Evolutionary conservation across 371 early-diverging fungal species (phyloP).

Genomic region (Apophysomyces sp.): DNA sequence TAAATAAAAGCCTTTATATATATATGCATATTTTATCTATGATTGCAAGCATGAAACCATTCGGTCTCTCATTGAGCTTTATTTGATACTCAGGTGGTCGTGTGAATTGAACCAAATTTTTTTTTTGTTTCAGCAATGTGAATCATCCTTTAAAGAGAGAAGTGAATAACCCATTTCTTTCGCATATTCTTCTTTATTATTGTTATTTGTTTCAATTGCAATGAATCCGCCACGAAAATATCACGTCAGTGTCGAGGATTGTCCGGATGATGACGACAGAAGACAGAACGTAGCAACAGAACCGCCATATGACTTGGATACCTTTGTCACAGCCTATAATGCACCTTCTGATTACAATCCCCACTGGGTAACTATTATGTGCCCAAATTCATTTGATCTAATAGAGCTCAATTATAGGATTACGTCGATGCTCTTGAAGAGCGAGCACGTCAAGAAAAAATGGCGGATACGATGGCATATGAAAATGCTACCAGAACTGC

Average conservation of each 20-base stretch:
- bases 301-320: not conserved
- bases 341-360: not conserved
- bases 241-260: not conserved
- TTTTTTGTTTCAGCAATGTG: not conserved
- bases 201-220: not conserved
- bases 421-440: not conserved
- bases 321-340: not conserved
- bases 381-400: too few species aligned
- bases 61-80: not conserved
- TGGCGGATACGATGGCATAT: not conserved
- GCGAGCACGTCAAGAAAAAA: not conserved
- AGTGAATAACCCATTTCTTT: not conserved
- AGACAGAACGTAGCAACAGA: not conserved
- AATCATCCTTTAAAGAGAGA: too few species aligned
- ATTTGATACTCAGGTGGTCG: not conserved
- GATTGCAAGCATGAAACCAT: not conserved
- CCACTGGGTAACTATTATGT: not conserved
- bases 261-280: not conserved
- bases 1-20: too few species aligned
- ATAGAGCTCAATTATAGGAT: not conserved
- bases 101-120: not conserved
- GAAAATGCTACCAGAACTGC: not conserved
- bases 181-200: not conserved
- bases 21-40: too few species aligned
- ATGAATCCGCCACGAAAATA: not conserved